These are phyloP conservation scores for Dendrobium catenatum DNA, from an alignment of 106 monocot species.

Conservation along the genomic window DNA sequence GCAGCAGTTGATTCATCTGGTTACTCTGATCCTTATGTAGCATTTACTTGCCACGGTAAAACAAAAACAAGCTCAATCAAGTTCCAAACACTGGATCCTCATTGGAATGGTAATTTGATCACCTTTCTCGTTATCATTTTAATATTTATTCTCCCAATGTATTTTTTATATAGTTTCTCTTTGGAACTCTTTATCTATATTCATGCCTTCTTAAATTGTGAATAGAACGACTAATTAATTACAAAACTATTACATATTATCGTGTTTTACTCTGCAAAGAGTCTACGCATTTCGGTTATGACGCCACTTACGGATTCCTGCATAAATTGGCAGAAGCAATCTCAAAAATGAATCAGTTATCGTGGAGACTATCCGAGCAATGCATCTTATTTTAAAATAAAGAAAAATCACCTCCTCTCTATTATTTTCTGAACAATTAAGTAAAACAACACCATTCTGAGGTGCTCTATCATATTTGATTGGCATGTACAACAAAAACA, in stretches of 20 bases:
- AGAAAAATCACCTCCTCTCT: neutral
- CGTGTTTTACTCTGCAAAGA: neutral
- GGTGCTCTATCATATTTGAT: neutral
- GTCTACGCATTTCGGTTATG: neutral
- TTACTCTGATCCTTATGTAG: constrained; percentile 69
- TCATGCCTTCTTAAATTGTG: neutral
- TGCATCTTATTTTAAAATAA: neutral
- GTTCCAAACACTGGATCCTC: constrained; percentile 60
- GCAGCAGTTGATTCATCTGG: constrained; percentile 38
- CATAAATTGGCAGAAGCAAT: neutral
- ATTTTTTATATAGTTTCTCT: neutral
- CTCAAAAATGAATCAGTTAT: neutral
- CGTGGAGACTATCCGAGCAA: neutral
- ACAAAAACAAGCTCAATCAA: constrained; percentile 84
- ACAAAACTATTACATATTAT: neutral
- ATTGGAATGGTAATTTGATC: constrained; percentile 69
- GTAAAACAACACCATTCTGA: neutral
- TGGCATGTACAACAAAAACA: too few relatives aligned
- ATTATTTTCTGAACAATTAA: neutral
- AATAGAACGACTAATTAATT: neutral
- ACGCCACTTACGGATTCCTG: neutral
- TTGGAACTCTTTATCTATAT: neutral
- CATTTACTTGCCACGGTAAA: constrained; percentile 74
- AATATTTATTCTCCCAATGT: neutral
- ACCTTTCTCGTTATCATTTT: neutral